A percentile compares a stretch with the other conserved stretches of the same genome.
These are phyloP conservation scores for Linum usitatissimum DNA, from an alignment of 345 rosid species.

Conservation along the genomic window DNA sequence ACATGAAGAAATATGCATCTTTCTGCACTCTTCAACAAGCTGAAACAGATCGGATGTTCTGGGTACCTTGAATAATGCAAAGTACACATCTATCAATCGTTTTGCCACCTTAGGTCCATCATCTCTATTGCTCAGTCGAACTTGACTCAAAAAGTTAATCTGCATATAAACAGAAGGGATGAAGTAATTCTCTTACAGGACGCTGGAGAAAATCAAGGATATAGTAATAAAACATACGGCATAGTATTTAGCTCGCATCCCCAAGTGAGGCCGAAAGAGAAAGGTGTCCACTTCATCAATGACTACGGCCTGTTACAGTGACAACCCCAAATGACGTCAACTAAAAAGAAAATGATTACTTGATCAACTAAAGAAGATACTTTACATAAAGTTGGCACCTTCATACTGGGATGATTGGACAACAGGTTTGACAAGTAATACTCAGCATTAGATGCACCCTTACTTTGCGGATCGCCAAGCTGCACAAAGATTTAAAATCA, in stretches of 20 bases:
- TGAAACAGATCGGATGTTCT: neutral
- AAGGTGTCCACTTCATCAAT: constrained; percentile 86
- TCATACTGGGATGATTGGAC: constrained; percentile 96
- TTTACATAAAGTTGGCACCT: constrained; percentile 33
- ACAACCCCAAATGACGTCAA: constrained; percentile 2
- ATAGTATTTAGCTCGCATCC: constrained; percentile 72
- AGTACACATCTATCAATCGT: constrained; percentile 80
- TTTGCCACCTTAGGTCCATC: constrained; percentile 87
- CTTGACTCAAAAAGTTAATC: constrained; percentile 89
- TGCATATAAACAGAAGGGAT: constrained; percentile 18
- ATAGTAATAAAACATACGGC: constrained; percentile 46
- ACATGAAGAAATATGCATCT: neutral
- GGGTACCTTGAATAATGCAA: constrained; percentile 83
- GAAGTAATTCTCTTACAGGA: neutral
- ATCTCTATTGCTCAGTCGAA: constrained; percentile 66
- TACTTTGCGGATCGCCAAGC: constrained; percentile 98
- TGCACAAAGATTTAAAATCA: constrained; percentile 21
- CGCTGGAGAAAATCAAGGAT: neutral
- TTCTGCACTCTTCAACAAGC: neutral
- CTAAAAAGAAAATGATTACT: neutral
- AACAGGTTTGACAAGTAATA: constrained; percentile 78
- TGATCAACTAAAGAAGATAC: neutral
- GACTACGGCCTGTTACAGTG: constrained; percentile 45
- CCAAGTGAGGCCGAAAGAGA: constrained; percentile 87
- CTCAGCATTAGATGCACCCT: constrained; percentile 93